Evolutionary conservation across 2,329 filamentous ascomycete species (phyloP).

Genomic region (Penicillium fuscoglaucum): DNA sequence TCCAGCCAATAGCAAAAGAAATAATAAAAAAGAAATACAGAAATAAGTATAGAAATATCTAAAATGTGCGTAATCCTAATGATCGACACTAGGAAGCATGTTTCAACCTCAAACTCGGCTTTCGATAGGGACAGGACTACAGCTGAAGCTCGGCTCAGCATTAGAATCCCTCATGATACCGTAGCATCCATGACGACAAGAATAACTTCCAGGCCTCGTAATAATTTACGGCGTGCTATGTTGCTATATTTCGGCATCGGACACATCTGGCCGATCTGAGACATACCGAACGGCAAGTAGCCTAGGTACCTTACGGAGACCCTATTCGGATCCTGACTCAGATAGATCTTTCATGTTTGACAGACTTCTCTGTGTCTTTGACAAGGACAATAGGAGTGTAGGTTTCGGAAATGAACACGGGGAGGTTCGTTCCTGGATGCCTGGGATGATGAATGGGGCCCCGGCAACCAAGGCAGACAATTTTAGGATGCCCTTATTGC

Average conservation of each 20-base stretch:
- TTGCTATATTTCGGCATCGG: neutral
- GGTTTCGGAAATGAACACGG: neutral
- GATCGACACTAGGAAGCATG: conserved; percentile 7
- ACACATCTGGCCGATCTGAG: neutral
- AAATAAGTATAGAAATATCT: neutral
- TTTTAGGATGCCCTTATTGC: neutral
- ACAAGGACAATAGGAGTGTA: neutral
- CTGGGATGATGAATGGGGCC: conserved; percentile 7
- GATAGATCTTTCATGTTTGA: conserved; percentile 16
- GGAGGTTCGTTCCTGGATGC: conserved; percentile 8
- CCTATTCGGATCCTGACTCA: conserved; percentile 15
- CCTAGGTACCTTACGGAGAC: neutral
- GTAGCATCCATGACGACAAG: neutral
- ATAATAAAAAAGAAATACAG: neutral
- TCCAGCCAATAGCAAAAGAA: neutral
- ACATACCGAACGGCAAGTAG: neutral
- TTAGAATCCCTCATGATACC: conserved; percentile 1
- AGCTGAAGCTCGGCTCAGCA: conserved; percentile 7
- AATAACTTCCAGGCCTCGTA: neutral
- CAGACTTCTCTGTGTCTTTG: conserved; percentile 11
- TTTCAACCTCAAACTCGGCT: conserved; percentile 16
- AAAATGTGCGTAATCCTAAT: neutral
- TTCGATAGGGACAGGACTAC: neutral
- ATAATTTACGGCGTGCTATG: neutral
- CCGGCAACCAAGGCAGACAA: conserved; percentile 13